Evolutionary conservation across 2,329 filamentous ascomycete species (phyloP).

Genomic region (Phymatotrichopsis omnivora): DNA sequence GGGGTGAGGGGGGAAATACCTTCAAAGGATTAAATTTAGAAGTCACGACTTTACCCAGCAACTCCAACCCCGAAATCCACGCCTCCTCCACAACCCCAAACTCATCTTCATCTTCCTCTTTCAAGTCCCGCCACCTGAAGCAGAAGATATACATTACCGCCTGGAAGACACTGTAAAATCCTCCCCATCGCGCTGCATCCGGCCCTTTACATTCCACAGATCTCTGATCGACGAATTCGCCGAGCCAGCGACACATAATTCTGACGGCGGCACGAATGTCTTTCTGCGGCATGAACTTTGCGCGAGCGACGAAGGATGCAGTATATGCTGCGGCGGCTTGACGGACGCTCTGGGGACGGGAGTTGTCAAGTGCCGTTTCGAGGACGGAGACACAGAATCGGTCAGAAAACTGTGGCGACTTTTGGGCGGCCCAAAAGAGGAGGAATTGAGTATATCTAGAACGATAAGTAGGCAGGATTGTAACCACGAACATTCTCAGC

Average conservation of each 20-base stretch:
- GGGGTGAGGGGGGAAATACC: conserved; percentile 51
- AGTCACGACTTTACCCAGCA: conserved; percentile 66
- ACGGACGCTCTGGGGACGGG: conserved; percentile 59
- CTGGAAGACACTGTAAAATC: conserved; percentile 82
- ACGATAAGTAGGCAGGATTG: conserved; percentile 81
- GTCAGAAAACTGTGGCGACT: conserved; percentile 65
- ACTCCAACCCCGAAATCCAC: conserved; percentile 66
- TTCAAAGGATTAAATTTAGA: conserved; percentile 89
- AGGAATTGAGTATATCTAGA: conserved; percentile 92
- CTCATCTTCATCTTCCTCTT: conserved; percentile 46
- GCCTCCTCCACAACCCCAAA: conserved; percentile 53
- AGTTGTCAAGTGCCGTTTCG: conserved; percentile 59
- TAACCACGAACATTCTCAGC: conserved; percentile 73
- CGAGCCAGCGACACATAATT: conserved; percentile 66
- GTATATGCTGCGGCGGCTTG: conserved; percentile 86
- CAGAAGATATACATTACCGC: conserved; percentile 91
- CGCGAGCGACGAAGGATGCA: conserved; percentile 86
- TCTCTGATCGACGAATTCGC: conserved; percentile 61
- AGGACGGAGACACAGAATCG: conserved; percentile 72
- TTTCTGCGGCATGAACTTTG: conserved; percentile 64
- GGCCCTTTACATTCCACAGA: conserved; percentile 70
- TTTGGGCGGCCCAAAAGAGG: conserved; percentile 88
- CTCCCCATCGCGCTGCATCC: conserved; percentile 69
- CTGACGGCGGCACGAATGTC: conserved; percentile 75
- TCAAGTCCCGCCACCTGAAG: conserved; percentile 91